phyloP scores from a whole-genome alignment of 148 eudicot species.

The Rhododendron henanense region DNA sequence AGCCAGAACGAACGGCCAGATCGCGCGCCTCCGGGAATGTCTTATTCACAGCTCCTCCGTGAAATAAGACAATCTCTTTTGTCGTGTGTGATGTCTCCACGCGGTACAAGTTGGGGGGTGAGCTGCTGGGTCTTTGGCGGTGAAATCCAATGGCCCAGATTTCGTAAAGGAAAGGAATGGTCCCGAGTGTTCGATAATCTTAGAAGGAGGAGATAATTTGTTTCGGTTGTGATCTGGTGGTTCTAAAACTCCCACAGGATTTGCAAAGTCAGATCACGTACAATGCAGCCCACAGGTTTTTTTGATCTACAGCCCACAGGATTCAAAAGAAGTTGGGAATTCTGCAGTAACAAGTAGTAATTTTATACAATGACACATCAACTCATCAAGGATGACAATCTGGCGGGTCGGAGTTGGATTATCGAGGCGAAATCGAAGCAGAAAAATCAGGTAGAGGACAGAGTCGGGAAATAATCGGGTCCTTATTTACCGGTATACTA shows the following conservation, averaged over 20 bases:
- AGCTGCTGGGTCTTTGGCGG: not conserved
- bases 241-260: not conserved
- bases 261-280: not conserved
- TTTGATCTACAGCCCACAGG: not conserved
- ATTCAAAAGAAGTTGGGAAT: not conserved
- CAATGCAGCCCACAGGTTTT: not conserved
- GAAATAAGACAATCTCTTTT: too few relatives aligned
- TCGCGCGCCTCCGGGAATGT: too few relatives aligned
- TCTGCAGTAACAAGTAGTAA: not conserved
- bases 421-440: too few relatives aligned
- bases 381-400: not conserved
- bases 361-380: not conserved
- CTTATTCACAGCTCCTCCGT: too few relatives aligned
- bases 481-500: too few relatives aligned
- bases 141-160: not conserved
- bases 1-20: too few relatives aligned
- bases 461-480: too few relatives aligned
- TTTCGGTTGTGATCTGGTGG: not conserved
- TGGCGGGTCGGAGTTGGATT: too few relatives aligned
- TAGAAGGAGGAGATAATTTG: not conserved
- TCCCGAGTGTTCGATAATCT: not conserved
- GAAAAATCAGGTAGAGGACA: too few relatives aligned
- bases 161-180: not conserved
- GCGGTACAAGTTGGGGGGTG: not conserved
- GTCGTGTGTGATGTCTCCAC: not conserved